Conservation (phyloP, 768 basidiomycete genomes). For the Erythrobasidium yunnanense region DNA sequence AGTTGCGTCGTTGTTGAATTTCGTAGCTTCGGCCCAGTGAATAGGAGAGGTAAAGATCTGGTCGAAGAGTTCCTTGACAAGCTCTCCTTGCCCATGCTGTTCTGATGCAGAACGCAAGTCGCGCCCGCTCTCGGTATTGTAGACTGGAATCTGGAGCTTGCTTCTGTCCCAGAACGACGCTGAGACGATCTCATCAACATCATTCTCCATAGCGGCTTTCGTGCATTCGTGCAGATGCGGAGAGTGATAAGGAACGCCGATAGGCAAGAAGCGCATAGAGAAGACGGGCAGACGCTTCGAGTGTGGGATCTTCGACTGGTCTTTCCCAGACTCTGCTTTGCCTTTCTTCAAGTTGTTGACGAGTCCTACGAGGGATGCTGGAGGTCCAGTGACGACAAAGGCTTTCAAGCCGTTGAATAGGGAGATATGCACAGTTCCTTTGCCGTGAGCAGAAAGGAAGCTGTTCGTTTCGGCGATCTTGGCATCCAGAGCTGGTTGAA, state of each 20-base stretch:
- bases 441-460: conserved; percentile 52
- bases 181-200: conserved; percentile 55
- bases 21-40: conserved; percentile 74
- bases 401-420: conserved; percentile 83
- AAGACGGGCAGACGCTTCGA: conserved; percentile 92
- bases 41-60: conserved; percentile 87
- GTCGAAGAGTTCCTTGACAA: conserved; percentile 78
- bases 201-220: conserved; percentile 63
- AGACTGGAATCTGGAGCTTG: conserved; percentile 73
- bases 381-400: conserved; percentile 84
- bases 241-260: conserved; percentile 94
- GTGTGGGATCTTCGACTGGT: conserved; percentile 86
- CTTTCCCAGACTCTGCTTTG: conserved; percentile 70
- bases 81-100: conserved; percentile 29
- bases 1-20: conserved; percentile 79
- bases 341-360: conserved; percentile 82
- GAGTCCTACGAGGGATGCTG: conserved; percentile 83
- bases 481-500: conserved; percentile 56
- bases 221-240: conserved; percentile 64
- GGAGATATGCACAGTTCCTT: conserved; percentile 63
- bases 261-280: conserved; percentile 82
- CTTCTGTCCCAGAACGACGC: conserved; percentile 41
- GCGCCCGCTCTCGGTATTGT: conserved; percentile 80
- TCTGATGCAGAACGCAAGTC: conserved; percentile 70
- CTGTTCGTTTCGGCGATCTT: conserved; percentile 80